Evolutionary conservation across 345 rosid species (phyloP), one percentile per base, ranked within the genome.

Genomic region (Carallia brachiata): DNA sequence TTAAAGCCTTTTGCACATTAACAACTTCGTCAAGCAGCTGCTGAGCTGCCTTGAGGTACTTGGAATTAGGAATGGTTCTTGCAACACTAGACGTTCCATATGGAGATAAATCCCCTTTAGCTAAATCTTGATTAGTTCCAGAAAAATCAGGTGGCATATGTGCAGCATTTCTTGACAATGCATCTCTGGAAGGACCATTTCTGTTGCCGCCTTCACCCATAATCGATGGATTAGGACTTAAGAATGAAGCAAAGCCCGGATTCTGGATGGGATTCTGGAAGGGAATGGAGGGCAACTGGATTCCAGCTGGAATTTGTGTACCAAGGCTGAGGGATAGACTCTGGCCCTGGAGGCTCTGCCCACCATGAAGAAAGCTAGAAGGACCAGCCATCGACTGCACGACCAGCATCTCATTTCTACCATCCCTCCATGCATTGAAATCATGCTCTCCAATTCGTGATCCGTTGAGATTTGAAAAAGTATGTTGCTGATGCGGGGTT

Each of bases 11-110:
- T 62, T 74, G 82, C 61, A 90, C 86, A 75, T 83, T 87, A 78
- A 92, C 89, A 53, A 92, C 89, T 84, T 95, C 98, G 57, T 89
- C 91, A 16, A 95, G 94, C 75, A 95, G 74, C 74, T 77, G 87
- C 64, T 92, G 97, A 47, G 89, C 85, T 17, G 84, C 91, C 86
- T 83, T 92, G 70, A 92, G 85, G 75, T 89, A 89, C 62, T 80
- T 84, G 69, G 93, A 87, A 81, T 84, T 82, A 1, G 89, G 87
- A 63, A 90, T 63, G 50, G 80, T 75, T 80, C 95, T 89, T 61
- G 89, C 86, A 60, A 81, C 36, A 53, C 83, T 79, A 0, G 89
- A 69, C 83, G 86, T 76, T 28, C 88, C 92, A 52, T 85, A 85
- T 3, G 84, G 74, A 63, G 88, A 84, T 57, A 83, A 78, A 70